Percentiles rank a stretch among this genome's conserved stretches.
These are phyloP conservation scores for Boechera stricta DNA, from an alignment of 345 rosid genomes.

Conservation along the genomic window DNA sequence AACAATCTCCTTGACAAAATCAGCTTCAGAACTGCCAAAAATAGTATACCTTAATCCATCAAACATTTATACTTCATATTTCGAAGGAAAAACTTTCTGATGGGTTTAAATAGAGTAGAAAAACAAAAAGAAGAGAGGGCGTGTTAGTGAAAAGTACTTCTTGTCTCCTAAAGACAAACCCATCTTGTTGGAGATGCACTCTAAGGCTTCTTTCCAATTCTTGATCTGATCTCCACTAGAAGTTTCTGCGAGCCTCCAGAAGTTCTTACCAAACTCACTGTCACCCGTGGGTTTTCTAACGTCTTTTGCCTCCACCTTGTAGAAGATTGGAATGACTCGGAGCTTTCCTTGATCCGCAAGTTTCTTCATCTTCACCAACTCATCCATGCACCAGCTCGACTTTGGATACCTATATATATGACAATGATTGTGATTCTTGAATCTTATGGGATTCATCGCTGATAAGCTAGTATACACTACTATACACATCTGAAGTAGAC, in stretches of 20 bases:
- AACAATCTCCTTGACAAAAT: too few relatives aligned
- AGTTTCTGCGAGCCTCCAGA: slow-evolving; percentile 9
- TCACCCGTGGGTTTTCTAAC: neutral
- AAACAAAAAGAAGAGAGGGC: too few relatives aligned
- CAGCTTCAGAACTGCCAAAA: too few relatives aligned
- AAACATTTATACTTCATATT: too few relatives aligned
- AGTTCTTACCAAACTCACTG: slow-evolving; percentile 37
- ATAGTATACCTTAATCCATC: too few relatives aligned
- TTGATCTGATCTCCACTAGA: slow-evolving; percentile 1
- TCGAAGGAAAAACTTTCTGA: too few relatives aligned
- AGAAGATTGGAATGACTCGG: slow-evolving; percentile 16
- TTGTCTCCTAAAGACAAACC: neutral
- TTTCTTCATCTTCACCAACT: slow-evolving; percentile 21
- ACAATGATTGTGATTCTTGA: neutral
- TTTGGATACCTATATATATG: slow-evolving; percentile 26
- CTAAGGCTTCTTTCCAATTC: slow-evolving; percentile 1
- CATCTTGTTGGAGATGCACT: neutral
- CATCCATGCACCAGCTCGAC: slow-evolving; percentile 32
- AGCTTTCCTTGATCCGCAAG: slow-evolving; percentile 24
- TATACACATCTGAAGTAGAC: neutral
- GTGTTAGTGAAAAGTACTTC: too few relatives aligned
- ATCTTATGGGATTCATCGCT: neutral
- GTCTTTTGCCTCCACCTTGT: neutral
- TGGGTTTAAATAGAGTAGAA: too few relatives aligned
- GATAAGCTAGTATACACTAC: too few relatives aligned